Evolutionary conservation across 2,329 filamentous ascomycete genomes (phyloP), one percentile per base, ranked within the genome.

Genomic region (Fusarium nurragi): DNA sequence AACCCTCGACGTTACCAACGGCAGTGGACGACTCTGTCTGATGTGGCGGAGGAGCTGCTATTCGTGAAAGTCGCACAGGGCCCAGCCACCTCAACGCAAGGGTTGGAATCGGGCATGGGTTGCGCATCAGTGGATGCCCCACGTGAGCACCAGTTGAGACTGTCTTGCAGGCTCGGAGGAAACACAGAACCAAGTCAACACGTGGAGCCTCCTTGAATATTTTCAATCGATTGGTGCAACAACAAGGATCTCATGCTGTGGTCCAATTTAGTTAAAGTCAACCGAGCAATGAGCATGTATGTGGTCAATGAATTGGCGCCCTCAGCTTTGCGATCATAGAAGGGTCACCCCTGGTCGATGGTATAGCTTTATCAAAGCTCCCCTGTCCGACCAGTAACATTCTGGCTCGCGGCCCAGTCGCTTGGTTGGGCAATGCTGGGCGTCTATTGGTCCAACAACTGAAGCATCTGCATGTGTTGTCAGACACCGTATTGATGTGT

Each of bases 61-160:
- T 67, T 68, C 66, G 59, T 54, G 57, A 55, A 43, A 44, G 63
- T 66, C 36, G 61, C 56, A 69, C 68, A 64, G 55, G 65, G 54
- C 65, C 54, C 67, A 71, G 65, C 68, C 65, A 69, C 67, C 60
- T 62, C 57, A 58, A 55, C 54, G 61, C 53, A 64, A 64, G 61
- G 60, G 60, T 66, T 70, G 66, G 64, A 69, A 70, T 65, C 62
- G 53, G 32, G 57, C 65, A 71, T 71, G 61, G 69, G 59, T 59
- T 60, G 71, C 69, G 68, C 69, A 73, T 73, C 71, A 70, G 71
- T 72, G 71, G 71, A 51, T 60, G 71, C 69, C 73, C 71, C 71
- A 73, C 71, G 71, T 73, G 71, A 73, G 69, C 51, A 56, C 30
- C 52, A 54, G 46, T 64, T 61, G 52, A 62, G 60, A 69, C 56